Evolutionary conservation across 2,329 filamentous ascomycete species (phyloP).

Genomic region (Aspergillus sp.): DNA sequence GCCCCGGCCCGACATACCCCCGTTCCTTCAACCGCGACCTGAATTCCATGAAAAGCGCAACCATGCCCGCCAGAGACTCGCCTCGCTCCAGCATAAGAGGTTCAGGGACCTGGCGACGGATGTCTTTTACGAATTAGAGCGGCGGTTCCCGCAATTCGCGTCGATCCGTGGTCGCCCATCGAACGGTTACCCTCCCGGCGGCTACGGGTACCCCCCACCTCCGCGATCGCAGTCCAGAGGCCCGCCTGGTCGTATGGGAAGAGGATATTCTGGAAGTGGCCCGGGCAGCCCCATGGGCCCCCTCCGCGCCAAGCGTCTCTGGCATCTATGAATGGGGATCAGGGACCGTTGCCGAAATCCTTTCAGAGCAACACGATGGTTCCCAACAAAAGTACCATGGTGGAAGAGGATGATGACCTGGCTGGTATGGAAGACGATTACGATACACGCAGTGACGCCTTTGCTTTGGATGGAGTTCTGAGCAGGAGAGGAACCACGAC

Average conservation of each 20-base stretch:
- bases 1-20: constrained; percentile 45
- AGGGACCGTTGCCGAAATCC: constrained; percentile 72
- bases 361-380: constrained; percentile 95
- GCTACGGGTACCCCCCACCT: constrained; percentile 26
- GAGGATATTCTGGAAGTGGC: constrained; percentile 30
- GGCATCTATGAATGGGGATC: constrained; percentile 51
- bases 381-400: constrained; percentile 94
- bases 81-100: constrained; percentile 72
- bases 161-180: constrained; percentile 55
- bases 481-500: constrained; percentile 42
- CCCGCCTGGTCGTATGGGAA: constrained; percentile 23
- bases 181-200: constrained; percentile 42
- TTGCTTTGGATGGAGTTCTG: constrained; percentile 48
- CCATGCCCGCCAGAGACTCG: constrained; percentile 90
- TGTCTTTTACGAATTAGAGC: constrained; percentile 89
- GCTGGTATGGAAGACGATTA: constrained; percentile 47
- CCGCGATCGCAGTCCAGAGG: constrained; percentile 36
- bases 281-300: constrained; percentile 27
- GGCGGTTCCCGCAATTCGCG: constrained; percentile 75
- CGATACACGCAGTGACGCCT: constrained; percentile 53
- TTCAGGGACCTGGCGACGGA: constrained; percentile 92
- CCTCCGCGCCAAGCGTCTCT: constrained; percentile 34
- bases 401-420: constrained; percentile 82
- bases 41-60: constrained; percentile 96
- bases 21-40: constrained; percentile 71